phyloP scores from a whole-genome alignment of 2,329 filamentous ascomycete species.

The Ceratocystis albifundus region DNA sequence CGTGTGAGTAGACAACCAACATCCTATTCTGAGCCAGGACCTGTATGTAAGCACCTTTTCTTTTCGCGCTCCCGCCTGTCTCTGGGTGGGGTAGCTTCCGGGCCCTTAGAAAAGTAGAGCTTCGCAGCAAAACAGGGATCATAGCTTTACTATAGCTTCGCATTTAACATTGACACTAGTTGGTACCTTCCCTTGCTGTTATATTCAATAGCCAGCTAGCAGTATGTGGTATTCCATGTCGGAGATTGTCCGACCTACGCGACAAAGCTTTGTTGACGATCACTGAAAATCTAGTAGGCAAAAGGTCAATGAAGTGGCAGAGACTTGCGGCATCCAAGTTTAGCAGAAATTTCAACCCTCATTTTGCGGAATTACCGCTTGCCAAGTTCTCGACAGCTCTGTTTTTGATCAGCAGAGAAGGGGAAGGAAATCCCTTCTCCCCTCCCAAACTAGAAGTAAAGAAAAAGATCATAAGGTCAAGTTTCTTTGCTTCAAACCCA shows the following conservation, averaged over 20 bases:
- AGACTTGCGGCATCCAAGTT: not conserved
- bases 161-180: not conserved
- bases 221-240: not conserved
- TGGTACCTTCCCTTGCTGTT: not conserved
- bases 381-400: not conserved
- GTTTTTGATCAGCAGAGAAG: not conserved
- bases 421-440: not conserved
- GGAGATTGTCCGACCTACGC: not conserved
- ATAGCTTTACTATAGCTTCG: too few relatives aligned
- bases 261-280: not conserved
- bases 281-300: not conserved
- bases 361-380: not conserved
- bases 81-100: not conserved
- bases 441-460: not conserved
- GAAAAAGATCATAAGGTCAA: not conserved
- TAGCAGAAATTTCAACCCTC: conserved; percentile 3
- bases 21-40: not conserved
- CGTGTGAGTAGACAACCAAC: too few relatives aligned
- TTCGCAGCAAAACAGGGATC: not conserved
- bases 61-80: not conserved
- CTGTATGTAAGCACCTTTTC: not conserved
- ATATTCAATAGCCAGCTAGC: not conserved
- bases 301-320: not conserved
- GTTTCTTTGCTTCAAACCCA: not conserved
- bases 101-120: not conserved